Conservation (phyloP, 352 stramenopile genomes). For the Phytophthora nicotianae region DNA sequence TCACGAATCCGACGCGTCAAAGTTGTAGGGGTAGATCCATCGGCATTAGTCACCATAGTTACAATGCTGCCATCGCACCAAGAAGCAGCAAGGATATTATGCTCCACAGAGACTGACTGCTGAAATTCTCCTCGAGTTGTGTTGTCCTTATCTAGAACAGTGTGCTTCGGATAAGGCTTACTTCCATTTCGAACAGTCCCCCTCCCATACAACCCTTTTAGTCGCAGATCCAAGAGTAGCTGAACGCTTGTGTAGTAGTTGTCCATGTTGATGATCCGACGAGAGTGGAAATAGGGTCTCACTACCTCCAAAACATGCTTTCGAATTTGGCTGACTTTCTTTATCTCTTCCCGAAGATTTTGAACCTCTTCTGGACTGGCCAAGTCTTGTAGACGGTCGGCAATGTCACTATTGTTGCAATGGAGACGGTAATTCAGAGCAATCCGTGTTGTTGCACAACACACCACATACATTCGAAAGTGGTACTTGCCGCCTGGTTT, state of each 20-base stretch:
- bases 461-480: not conserved
- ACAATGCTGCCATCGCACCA: slow-evolving; percentile 33
- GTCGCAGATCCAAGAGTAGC: not conserved
- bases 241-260: not conserved
- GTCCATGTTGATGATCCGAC: not conserved
- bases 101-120: slow-evolving; percentile 16
- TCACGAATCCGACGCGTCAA: slow-evolving; percentile 18
- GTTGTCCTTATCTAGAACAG: slow-evolving; percentile 9
- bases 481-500: not conserved
- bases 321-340: not conserved
- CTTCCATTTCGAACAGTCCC: slow-evolving; percentile 13
- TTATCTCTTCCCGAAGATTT: not conserved
- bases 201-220: not conserved
- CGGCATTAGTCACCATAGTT: slow-evolving; percentile 30
- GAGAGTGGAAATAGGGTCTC: not conserved
- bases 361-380: not conserved
- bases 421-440: not conserved
- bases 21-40: slow-evolving; percentile 3
- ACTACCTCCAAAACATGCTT: not conserved
- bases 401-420: not conserved
- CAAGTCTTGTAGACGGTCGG: not conserved
- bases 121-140: slow-evolving; percentile 3
- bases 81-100: slow-evolving; percentile 21
- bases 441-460: not conserved
- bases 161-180: slow-evolving; percentile 31